Conservation (phyloP, 306 rosid species). For the Glycine latifolia region DNA sequence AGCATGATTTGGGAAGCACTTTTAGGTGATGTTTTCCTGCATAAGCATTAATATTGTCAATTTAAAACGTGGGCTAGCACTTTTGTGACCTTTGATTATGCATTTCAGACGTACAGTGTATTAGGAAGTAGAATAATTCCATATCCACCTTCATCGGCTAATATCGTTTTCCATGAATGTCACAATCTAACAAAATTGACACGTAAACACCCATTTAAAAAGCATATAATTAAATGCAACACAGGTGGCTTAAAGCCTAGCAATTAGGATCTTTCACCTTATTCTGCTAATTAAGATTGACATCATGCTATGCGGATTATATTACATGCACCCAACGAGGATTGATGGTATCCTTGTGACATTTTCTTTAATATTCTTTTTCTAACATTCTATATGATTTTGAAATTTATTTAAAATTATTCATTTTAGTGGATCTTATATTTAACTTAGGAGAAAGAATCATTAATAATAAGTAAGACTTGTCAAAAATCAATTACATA, state of each 20-base stretch:
- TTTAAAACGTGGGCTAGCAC: slow-evolving; percentile 31
- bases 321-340: slow-evolving; percentile 5
- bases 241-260: slow-evolving; percentile 41
- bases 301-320: slow-evolving; percentile 24
- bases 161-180: slow-evolving; percentile 1
- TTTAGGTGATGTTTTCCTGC: slow-evolving; percentile 36
- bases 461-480: too few relatives aligned
- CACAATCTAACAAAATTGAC: slow-evolving; percentile 31
- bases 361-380: too few relatives aligned
- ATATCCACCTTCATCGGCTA: slow-evolving; percentile 57
- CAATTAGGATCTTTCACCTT: slow-evolving; percentile 3
- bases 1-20: slow-evolving; percentile 33
- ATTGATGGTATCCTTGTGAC: too few relatives aligned
- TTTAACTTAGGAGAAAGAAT: too few relatives aligned
- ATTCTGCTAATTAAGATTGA: slow-evolving; percentile 16
- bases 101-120: slow-evolving; percentile 16
- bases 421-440: too few relatives aligned
- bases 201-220: slow-evolving; percentile 35
- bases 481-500: too few relatives aligned
- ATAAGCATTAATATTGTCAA: slow-evolving; percentile 20
- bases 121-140: slow-evolving; percentile 40
- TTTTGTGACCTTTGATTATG: slow-evolving; percentile 38
- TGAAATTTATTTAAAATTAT: too few relatives aligned
- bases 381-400: too few relatives aligned
- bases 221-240: slow-evolving; percentile 39